Percentiles rank a stretch among this genome's conserved stretches.
These are phyloP conservation scores for Tricholoma hemisulphureum DNA, from an alignment of 768 basidiomycete genomes.

Conservation along the genomic window DNA sequence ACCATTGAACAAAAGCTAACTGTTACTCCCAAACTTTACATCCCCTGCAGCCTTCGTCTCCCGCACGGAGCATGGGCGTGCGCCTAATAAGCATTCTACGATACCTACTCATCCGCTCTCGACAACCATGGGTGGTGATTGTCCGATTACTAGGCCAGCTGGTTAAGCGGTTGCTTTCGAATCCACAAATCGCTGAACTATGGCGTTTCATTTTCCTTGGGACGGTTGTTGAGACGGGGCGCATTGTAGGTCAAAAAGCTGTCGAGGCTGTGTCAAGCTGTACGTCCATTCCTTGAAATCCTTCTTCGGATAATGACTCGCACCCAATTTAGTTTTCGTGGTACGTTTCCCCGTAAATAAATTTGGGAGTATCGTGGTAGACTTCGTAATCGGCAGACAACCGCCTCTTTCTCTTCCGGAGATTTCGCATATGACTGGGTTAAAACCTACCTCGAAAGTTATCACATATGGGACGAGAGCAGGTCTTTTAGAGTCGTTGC, in stretches of 20 bases:
- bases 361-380: too few species aligned
- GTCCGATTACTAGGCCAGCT: not conserved
- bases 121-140: not conserved
- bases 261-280: not conserved
- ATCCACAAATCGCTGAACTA: not conserved
- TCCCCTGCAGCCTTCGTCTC: too few species aligned
- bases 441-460: not conserved
- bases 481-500: not conserved
- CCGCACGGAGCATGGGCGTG: not conserved
- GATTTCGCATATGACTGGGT: constrained; percentile 1
- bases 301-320: too few species aligned
- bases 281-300: not conserved
- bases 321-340: too few species aligned
- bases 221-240: not conserved
- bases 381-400: not conserved
- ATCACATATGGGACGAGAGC: not conserved
- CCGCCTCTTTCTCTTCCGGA: not conserved
- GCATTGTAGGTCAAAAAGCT: not conserved
- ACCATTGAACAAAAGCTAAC: too few species aligned
- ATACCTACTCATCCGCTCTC: not conserved
- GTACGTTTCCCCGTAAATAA: too few species aligned
- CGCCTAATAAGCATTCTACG: not conserved
- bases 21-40: too few species aligned
- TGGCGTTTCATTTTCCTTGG: constrained; percentile 2
- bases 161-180: not conserved